phyloP scores from a whole-genome alignment of 192 early-diverging fungal genomes.

The Fimicolochytrium jonesii region DNA sequence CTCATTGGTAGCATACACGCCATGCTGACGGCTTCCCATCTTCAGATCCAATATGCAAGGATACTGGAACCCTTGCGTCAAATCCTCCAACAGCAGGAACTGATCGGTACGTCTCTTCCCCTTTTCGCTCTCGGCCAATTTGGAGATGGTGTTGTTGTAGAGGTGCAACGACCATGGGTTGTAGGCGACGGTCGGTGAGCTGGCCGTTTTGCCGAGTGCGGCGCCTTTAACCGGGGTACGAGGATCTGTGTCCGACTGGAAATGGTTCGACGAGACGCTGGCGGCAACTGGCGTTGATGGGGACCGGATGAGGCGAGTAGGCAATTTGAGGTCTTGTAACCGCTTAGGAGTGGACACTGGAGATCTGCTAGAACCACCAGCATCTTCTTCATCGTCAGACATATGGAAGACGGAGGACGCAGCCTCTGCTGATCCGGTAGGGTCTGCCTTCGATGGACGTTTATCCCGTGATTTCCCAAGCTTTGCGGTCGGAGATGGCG shows the following conservation, averaged over 20 bases:
- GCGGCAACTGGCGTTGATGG: conserved; percentile 21
- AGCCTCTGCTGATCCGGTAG: too few species aligned
- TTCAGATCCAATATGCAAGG: conserved; percentile 98
- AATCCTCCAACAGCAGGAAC: conserved; percentile 91
- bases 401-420: conserved; percentile 58
- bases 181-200: conserved; percentile 10
- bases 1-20: conserved; percentile 75
- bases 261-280: too few species aligned
- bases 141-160: conserved; percentile 38
- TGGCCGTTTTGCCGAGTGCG: too few species aligned
- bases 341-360: not conserved
- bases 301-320: conserved; percentile 13
- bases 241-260: too few species aligned
- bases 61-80: conserved; percentile 80
- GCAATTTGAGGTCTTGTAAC: too few species aligned
- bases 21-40: conserved; percentile 97
- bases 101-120: conserved; percentile 46
- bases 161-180: conserved; percentile 53
- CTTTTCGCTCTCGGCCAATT: not conserved
- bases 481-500: too few species aligned
- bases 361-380: too few species aligned
- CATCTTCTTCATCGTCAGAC: conserved; percentile 54
- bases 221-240: too few species aligned
- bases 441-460: too few species aligned
- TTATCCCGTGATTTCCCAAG: too few species aligned